Percentiles rank a stretch among this genome's conserved stretches.
Conservation (phyloP, 208 protist species). For the Kentomonas sorsogonicus region DNA sequence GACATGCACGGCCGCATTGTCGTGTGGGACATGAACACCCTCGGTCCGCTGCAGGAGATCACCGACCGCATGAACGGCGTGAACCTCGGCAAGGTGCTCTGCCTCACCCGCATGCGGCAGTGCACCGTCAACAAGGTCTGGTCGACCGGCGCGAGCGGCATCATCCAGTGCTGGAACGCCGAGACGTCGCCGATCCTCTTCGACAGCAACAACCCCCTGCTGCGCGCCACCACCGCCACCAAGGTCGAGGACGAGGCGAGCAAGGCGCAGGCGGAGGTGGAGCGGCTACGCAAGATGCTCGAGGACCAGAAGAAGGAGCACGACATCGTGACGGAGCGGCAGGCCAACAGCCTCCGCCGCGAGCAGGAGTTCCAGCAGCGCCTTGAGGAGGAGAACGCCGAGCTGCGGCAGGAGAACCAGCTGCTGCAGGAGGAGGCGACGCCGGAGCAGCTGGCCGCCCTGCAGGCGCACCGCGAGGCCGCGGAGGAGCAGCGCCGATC, state of each 20-base stretch:
- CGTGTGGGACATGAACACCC: conserved; percentile 78
- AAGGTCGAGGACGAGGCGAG: background rate
- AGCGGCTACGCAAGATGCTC: conserved; percentile 3
- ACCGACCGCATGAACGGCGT: conserved; percentile 26
- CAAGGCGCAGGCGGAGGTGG: conserved; percentile 5
- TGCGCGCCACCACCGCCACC: background rate
- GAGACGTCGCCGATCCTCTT: conserved; percentile 70
- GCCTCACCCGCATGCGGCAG: conserved; percentile 56
- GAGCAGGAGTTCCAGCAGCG: conserved; percentile 24
- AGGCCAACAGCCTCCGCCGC: conserved; percentile 22
- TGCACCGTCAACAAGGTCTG: conserved; percentile 68
- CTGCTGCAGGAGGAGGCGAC: conserved; percentile 2
- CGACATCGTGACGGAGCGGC: conserved; percentile 18
- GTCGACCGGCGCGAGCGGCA: conserved; percentile 50
- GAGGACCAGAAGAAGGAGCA: conserved; percentile 17
- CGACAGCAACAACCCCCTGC: conserved; percentile 14
- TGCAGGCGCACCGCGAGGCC: background rate
- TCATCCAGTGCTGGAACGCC: conserved; percentile 83
- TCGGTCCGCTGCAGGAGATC: conserved; percentile 59
- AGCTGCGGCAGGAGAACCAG: conserved; percentile 7
- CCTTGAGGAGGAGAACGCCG: conserved; percentile 28
- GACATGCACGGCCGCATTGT: conserved; percentile 75
- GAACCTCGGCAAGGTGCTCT: conserved; percentile 31
- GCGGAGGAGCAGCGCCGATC: conserved; percentile 2
- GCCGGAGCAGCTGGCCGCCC: background rate